Evolutionary conservation across 1,284 basidiomycete genomes (phyloP), one percentile per base, ranked within the genome.

Genomic region (Singerocomus rubriflavus): DNA sequence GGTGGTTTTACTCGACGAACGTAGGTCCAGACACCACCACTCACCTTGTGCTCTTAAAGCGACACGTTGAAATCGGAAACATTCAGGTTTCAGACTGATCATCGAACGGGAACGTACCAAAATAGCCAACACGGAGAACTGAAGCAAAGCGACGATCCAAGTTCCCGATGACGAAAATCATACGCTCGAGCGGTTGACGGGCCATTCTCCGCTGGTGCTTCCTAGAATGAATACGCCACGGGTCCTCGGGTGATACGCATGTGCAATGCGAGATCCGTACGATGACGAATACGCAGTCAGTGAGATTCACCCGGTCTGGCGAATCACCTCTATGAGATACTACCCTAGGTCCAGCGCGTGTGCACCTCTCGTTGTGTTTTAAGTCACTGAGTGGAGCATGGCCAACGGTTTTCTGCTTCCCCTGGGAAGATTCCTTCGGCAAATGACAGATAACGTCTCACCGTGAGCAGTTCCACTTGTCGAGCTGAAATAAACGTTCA

Each of bases 321-420:
- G 55, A 50, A 51, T 53, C 47, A 16, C 31, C 52, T 51, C 25
- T 49, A 48, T 48, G 36, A 45, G 42, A 57, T 12, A 8, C 31
- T 44, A 38, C 43, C 35, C 41, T 44, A 16, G 13, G 30, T 21
- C 33, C 9, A 16, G 26, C 32, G 32, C 29, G 39, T 40, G 38
- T 17, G 6, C 17, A 13, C 17, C 9, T 26, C 17, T 41, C 29
- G 31, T 27, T 34, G 21, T 17, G 51, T 13, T 33, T 21, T 11
- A 32, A n/a, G 25, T 36, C 38, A 41, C 17, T 39, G 30, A 26
- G 29, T 38, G 17, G 46, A 31, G 35, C 17, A 60, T 42, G 37
- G 34, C 33, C 44, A 34, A 32, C 29, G 36, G 16, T 17, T 36
- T 32, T 46, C 36, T 44, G 14, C 38, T 41, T 46, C n/a, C 30